Evolutionary conservation across 2,329 filamentous ascomycete species (phyloP).

Genomic region (Leptodontidium sp.): DNA sequence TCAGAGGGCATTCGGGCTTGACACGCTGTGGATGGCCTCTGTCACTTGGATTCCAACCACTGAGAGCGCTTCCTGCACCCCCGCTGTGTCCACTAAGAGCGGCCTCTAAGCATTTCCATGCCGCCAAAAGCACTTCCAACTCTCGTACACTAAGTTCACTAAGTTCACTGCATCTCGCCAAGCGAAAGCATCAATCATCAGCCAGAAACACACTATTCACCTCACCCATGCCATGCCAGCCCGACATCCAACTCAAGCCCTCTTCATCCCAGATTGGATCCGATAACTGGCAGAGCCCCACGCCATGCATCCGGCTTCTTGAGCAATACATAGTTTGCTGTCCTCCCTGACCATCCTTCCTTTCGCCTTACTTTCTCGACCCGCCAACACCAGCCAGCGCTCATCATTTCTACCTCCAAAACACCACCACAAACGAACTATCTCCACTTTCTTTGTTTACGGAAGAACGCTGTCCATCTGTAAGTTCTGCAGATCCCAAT

Average conservation of each 20-base stretch:
- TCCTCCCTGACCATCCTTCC: conserved; percentile 34
- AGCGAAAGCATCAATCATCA: not conserved
- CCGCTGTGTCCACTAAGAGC: not conserved
- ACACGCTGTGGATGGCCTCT: conserved; percentile 5
- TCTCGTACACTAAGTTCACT: no score
- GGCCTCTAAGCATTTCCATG: not conserved
- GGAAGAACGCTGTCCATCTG: conserved; percentile 23
- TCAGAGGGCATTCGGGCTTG: conserved; percentile 11
- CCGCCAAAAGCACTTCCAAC: no score
- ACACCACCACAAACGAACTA: conserved; percentile 16
- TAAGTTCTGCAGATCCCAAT: conserved; percentile 35
- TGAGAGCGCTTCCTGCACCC: not conserved
- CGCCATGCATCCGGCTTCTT: conserved; percentile 28
- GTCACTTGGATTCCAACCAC: not conserved
- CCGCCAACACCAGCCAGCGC: conserved; percentile 35
- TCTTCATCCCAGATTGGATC: conserved; percentile 29
- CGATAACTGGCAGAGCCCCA: conserved; percentile 36
- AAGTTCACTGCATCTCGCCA: no score
- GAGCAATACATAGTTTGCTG: conserved; percentile 42
- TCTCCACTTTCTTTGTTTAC: conserved; percentile 23
- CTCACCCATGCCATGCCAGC: not conserved
- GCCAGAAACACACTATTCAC: not conserved
- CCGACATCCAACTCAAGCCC: not conserved
- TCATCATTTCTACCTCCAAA: conserved; percentile 27
- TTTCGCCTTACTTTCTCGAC: conserved; percentile 42